Percentiles rank a stretch among this genome's conserved stretches.
These are phyloP conservation scores for Fusarium graminum DNA, from an alignment of 2,329 filamentous ascomycete genomes.

Conservation along the genomic window DNA sequence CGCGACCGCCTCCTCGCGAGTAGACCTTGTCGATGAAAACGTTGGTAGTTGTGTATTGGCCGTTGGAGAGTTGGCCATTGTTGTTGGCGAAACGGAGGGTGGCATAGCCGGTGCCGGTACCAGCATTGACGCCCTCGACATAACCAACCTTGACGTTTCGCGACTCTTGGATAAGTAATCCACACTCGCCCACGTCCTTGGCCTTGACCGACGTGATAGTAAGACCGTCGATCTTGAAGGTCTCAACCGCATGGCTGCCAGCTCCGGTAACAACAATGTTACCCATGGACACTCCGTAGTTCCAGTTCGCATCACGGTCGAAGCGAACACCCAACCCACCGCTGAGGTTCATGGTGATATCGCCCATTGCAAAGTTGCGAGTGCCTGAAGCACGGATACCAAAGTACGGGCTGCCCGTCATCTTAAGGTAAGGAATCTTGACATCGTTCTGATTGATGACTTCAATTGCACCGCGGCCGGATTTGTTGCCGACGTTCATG, in stretches of 20 bases:
- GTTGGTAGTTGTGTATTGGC: conserved; percentile 64
- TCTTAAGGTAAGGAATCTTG: conserved; percentile 67
- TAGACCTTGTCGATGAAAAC: conserved; percentile 66
- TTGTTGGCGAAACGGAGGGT: conserved; percentile 70
- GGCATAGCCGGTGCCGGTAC: conserved; percentile 64
- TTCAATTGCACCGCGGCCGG: conserved; percentile 67
- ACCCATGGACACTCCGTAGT: conserved; percentile 67
- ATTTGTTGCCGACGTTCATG: conserved; percentile 60
- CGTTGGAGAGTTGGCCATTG: conserved; percentile 63
- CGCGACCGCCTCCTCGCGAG: conserved; percentile 68
- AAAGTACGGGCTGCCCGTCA: conserved; percentile 71
- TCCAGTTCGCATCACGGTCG: conserved; percentile 66
- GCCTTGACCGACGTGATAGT: conserved; percentile 66
- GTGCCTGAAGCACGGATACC: conserved; percentile 68
- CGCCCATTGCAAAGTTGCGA: conserved; percentile 61
- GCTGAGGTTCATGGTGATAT: conserved; percentile 67
- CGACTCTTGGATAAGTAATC: conserved; percentile 67
- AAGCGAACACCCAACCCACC: conserved; percentile 69
- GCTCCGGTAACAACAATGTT: conserved; percentile 65
- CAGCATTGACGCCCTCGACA: conserved; percentile 69
- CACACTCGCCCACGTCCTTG: conserved; percentile 66
- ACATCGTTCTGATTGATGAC: conserved; percentile 62
- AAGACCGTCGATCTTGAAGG: conserved; percentile 70
- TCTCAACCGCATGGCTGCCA: conserved; percentile 69
- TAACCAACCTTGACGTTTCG: conserved; percentile 65